phyloP scores from a whole-genome alignment of 2,329 filamentous ascomycete species.

The Alternaria postmessia region DNA sequence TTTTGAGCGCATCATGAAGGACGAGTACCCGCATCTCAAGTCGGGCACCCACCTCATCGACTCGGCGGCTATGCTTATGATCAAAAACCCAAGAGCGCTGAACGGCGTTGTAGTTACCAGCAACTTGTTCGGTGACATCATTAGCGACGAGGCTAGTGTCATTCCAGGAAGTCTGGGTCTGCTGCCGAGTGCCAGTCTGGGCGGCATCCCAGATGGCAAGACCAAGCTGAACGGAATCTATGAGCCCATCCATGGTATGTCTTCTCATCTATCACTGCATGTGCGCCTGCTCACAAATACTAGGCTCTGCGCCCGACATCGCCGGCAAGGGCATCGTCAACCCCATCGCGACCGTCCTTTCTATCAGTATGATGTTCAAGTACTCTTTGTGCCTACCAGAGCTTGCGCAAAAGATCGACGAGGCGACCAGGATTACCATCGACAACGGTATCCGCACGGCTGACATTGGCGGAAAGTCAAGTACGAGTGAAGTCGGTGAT shows the following conservation, averaged over 20 bases:
- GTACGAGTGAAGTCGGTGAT: constrained; percentile 82
- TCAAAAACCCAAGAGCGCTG: constrained; percentile 87
- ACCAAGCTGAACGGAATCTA: constrained; percentile 91
- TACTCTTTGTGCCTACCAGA: constrained; percentile 85
- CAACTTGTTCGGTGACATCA: constrained; percentile 96
- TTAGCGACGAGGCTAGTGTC: constrained; percentile 92
- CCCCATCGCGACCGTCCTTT: constrained; percentile 90
- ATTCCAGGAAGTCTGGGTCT: constrained; percentile 92
- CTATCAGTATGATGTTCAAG: constrained; percentile 92
- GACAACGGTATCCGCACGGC: constrained; percentile 80
- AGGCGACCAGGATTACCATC: constrained; percentile 80
- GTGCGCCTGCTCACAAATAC: constrained; percentile 19
- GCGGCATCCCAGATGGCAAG: constrained; percentile 85
- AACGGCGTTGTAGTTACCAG: constrained; percentile 93
- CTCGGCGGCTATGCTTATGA: constrained; percentile 95
- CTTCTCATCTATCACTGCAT: neutral
- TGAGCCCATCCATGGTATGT: constrained; percentile 91
- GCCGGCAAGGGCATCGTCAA: constrained; percentile 91
- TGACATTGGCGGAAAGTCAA: constrained; percentile 81
- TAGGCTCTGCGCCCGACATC: constrained; percentile 90
- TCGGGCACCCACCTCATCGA: constrained; percentile 92
- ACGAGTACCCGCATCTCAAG: constrained; percentile 87
- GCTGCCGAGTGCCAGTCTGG: constrained; percentile 85
- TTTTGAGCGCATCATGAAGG: constrained; percentile 81
- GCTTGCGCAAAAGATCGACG: constrained; percentile 81